Evolutionary conservation across 306 rosid genomes (phyloP), one percentile per base, ranked within the genome.

Genomic region (Carpinus fangiana): DNA sequence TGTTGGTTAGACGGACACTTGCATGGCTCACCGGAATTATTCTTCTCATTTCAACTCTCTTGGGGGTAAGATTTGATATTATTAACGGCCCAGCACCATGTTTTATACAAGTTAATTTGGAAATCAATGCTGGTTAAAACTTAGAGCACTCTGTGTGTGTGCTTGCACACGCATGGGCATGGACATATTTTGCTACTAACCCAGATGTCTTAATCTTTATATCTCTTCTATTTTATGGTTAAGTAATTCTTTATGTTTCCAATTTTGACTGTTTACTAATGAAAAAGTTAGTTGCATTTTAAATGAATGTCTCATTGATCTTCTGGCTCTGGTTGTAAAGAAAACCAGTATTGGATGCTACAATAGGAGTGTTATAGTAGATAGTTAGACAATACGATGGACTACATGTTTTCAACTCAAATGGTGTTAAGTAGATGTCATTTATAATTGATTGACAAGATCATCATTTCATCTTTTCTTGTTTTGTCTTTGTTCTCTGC

Each of bases 1-100:
- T 74, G 9, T 81, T 96, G 88, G 98, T 96, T 79, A 87, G 98
- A 79, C 81, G 74, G 76, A 87, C 86, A 54, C 90, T 96, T 72
- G 99, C 99, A 34, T 93, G 98, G 98, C 7, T 90, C 80, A 91
- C 94, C 13, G 99, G 98, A 82, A 84, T 93, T 43, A 89, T 96
- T 82, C 88, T 96, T 73, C 83, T 96, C 45, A 74, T 93, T 82
- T 82, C 99, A 65, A 96, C 99, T 81, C 86, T 93, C 59, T 53
- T 93, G 45, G 99, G 97, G 93, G 99, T 95, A 95, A 86, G 91
- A 70, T 18, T 41, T 26, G 51, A 41, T 17, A 67, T 67, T 67
- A 10, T 3, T 67, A 41, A 41, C n/a, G 51, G 50, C 28, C 31
- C 43, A 41, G 7, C 20, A 3, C 0, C 52, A 18, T 4, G 13